Conservation (phyloP, 495 filamentous ascomycete species). For the Trichoderma orchidacearum region DNA sequence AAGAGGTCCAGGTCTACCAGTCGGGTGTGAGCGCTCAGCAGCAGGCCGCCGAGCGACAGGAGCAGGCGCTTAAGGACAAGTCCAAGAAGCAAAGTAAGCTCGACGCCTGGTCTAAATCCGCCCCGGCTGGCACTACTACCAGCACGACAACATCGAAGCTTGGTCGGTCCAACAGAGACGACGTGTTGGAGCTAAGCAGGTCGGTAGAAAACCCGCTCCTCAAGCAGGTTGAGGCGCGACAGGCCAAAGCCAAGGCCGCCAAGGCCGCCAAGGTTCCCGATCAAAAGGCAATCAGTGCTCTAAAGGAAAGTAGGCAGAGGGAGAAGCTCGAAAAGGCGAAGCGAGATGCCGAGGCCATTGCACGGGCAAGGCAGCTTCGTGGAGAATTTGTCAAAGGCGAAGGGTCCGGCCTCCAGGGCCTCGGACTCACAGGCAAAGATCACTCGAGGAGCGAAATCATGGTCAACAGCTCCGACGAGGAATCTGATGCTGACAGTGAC, state of each 20-base stretch:
- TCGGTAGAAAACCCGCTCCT: not conserved
- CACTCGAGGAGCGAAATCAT: conserved; percentile 74
- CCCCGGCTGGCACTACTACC: not conserved
- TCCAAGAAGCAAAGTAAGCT: conserved; percentile 52
- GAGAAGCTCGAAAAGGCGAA: conserved; percentile 65
- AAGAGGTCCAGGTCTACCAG: conserved; percentile 24
- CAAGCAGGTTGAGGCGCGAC: conserved; percentile 1
- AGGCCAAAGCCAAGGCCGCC: not conserved
- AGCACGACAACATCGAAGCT: not conserved
- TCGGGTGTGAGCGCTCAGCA: conserved; percentile 3
- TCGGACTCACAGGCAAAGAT: conserved; percentile 70
- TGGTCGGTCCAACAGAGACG: conserved; percentile 1
- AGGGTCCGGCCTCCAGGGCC: conserved; percentile 62
- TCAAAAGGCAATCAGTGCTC: not conserved
- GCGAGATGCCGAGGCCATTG: conserved; percentile 52
- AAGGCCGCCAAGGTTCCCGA: not conserved
- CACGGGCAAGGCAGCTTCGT: conserved; percentile 45
- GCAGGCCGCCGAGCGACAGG: conserved; percentile 34
- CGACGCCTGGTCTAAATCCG: conserved; percentile 41
- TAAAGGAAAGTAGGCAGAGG: conserved; percentile 54
- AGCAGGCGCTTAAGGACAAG: conserved; percentile 31
- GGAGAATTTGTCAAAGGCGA: conserved; percentile 50
- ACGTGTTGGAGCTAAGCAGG: not conserved
- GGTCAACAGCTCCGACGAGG: conserved; percentile 72
- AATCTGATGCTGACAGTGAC: conserved; percentile 57